A percentile compares a stretch with the other conserved stretches of the same genome.
phyloP scores from a whole-genome alignment of 306 rosid genomes.

The Carpinus viminea region DNA sequence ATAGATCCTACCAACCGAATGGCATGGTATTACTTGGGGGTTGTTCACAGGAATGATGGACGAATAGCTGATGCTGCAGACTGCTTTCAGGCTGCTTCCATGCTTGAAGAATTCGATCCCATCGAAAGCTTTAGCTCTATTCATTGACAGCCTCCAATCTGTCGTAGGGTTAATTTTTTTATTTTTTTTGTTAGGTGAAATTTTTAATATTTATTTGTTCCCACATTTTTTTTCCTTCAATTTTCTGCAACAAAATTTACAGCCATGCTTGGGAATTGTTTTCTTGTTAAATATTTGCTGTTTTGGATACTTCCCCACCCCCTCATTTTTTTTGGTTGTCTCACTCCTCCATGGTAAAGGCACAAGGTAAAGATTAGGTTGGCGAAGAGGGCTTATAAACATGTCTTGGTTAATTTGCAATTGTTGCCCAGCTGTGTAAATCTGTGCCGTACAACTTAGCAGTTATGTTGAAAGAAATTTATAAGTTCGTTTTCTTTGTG shows the following conservation, averaged over 20 bases:
- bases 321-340: background rate
- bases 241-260: background rate
- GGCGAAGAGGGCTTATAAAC: conserved; percentile 11
- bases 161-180: conserved; percentile 5
- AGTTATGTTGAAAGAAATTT: conserved; percentile 12
- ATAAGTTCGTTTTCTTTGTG: conserved; percentile 21
- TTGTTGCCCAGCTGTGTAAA: conserved; percentile 54
- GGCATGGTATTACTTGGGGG: conserved; percentile 87
- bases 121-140: conserved; percentile 71
- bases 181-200: background rate
- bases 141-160: conserved; percentile 36
- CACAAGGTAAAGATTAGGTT: conserved; percentile 24
- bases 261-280: background rate
- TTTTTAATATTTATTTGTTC: conserved; percentile 7
- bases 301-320: background rate
- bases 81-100: conserved; percentile 94
- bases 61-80: conserved; percentile 73
- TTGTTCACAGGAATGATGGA: conserved; percentile 74
- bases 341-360: conserved; percentile 26
- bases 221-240: background rate
- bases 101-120: conserved; percentile 92
- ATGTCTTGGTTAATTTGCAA: conserved; percentile 23
- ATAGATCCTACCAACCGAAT: conserved; percentile 73
- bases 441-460: conserved; percentile 34
- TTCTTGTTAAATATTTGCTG: background rate